Percentiles rank a stretch among this genome's conserved stretches.
These are phyloP conservation scores for Hanseniaspora meyeri DNA, from an alignment of 805 yeast genomes.

Conservation along the genomic window DNA sequence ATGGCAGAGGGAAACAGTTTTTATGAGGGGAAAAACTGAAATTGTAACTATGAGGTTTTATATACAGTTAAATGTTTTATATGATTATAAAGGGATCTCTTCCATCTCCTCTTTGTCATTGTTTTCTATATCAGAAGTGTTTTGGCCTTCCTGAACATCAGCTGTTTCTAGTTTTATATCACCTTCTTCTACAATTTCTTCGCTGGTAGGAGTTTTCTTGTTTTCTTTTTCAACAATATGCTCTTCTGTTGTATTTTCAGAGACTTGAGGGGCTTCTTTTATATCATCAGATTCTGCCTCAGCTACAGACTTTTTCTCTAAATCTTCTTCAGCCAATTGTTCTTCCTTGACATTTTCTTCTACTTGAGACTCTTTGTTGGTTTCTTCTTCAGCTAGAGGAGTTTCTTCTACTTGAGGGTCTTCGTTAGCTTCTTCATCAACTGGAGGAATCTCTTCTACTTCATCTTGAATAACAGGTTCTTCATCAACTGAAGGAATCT, in stretches of 20 bases:
- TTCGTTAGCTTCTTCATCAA: neutral
- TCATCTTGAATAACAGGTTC: slow-evolving; percentile 11
- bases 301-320: too few species aligned
- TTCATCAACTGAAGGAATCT: slow-evolving; percentile 1
- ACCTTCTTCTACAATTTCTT: neutral
- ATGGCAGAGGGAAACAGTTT: neutral
- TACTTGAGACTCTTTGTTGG: neutral
- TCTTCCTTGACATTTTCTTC: too few species aligned
- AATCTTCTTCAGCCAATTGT: too few species aligned
- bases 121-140: too few species aligned
- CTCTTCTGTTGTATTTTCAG: neutral
- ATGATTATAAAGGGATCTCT: slow-evolving; percentile 11
- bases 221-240: neutral
- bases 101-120: slow-evolving; percentile 20
- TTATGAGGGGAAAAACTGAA: neutral
- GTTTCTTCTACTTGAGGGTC: too few species aligned
- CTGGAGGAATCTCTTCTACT: neutral
- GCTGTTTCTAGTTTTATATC: neutral
- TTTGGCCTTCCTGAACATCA: too few species aligned
- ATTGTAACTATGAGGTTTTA: neutral
- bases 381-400: slow-evolving; percentile 11
- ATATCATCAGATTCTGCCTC: too few species aligned
- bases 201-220: neutral
- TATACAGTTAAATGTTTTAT: slow-evolving; percentile 2
- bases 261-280: slow-evolving; percentile 4